Evolutionary conservation across 2,329 filamentous ascomycete species (phyloP), one percentile per base, ranked within the genome.

Genomic region (Colletotrichum orchidophilum): DNA sequence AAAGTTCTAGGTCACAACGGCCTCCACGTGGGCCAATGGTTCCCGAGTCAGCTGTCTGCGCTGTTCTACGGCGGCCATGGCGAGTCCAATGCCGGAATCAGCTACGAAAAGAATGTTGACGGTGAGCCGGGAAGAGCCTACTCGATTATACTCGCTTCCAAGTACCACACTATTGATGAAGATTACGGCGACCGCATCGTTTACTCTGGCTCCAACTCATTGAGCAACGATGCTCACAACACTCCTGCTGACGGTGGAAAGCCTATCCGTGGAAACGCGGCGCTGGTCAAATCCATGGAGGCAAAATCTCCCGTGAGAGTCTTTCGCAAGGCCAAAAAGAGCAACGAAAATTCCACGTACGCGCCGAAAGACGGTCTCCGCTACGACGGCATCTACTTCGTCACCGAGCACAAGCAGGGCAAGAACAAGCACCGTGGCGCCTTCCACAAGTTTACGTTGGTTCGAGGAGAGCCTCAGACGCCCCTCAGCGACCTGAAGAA

Each of bases 31-130:
- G 82, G 83, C 9, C 75, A 85, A 33, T 91, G 88, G 88, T 90
- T 83, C 83, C 87, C 88, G 0, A 81, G 81, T 0, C 87, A 88
- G 71, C 78, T 87, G 0, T 84, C 81, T 11, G 83, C 86, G 0
- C 76, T 89, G 0, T 84, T 86, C 13, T 83, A 87, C 64, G 88
- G 88, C 3, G 87, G 86, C 0, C 89, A 91, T 73, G 88, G 87
- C 2, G 72, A 78, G 0, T 72, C 80, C 0, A 81, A 86, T 74
- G 84, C 79, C 2, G 87, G 87, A 3, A 91, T 92, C 42, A 83
- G 78, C 24, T 88, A 89, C 3, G 80, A 80, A 6, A 75, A 73
- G 1, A 75, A 75, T 0, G 13, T 1, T 4, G 26, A 0, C 55
- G 89, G 89, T 0, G 15, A 42, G 8, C 15, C 15, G 1, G 39